A percentile compares a stretch with the other conserved stretches of the same genome.
Evolutionary conservation across 768 basidiomycete species (phyloP).

Genomic region (Leccinum uliginosum): DNA sequence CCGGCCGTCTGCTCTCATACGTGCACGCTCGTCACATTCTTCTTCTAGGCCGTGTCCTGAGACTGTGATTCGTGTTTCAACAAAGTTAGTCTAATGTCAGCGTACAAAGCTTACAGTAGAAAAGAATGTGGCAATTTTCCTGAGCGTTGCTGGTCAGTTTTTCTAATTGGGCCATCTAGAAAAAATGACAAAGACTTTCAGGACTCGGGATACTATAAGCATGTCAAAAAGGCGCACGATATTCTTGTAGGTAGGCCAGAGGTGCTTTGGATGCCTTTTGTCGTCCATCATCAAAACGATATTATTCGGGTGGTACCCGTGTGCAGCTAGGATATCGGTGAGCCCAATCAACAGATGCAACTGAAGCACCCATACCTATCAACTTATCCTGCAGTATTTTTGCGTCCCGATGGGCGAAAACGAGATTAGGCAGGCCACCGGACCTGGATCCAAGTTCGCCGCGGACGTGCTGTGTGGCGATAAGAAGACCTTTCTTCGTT

Average conservation of each 20-base stretch:
- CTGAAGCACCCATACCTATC: slow-evolving; percentile 10
- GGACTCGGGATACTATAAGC: neutral
- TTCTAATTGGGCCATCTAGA: slow-evolving; percentile 23
- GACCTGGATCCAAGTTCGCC: neutral
- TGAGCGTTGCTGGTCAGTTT: slow-evolving; percentile 38
- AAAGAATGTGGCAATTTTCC: slow-evolving; percentile 46
- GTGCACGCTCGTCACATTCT: slow-evolving; percentile 23
- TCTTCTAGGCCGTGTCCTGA: slow-evolving; percentile 21
- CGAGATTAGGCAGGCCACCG: slow-evolving; percentile 4
- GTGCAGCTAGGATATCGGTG: neutral
- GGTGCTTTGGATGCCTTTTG: neutral
- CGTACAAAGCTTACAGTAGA: slow-evolving; percentile 43
- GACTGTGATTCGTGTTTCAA: neutral
- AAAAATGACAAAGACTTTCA: neutral
- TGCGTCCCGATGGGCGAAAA: slow-evolving; percentile 19
- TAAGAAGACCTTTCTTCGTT: slow-evolving; percentile 18
- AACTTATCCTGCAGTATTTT: slow-evolving; percentile 8
- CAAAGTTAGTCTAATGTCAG: too few species aligned
- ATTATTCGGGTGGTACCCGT: neutral
- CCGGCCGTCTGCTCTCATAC: slow-evolving; percentile 41
- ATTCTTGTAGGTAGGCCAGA: neutral
- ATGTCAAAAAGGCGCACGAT: neutral
- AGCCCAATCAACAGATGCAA: neutral
- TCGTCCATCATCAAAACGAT: neutral
- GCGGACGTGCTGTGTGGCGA: slow-evolving; percentile 13